Evolutionary conservation across 1,284 basidiomycete species (phyloP), one percentile per base, ranked within the genome.

Genomic region (Clitocybe nebularis): DNA sequence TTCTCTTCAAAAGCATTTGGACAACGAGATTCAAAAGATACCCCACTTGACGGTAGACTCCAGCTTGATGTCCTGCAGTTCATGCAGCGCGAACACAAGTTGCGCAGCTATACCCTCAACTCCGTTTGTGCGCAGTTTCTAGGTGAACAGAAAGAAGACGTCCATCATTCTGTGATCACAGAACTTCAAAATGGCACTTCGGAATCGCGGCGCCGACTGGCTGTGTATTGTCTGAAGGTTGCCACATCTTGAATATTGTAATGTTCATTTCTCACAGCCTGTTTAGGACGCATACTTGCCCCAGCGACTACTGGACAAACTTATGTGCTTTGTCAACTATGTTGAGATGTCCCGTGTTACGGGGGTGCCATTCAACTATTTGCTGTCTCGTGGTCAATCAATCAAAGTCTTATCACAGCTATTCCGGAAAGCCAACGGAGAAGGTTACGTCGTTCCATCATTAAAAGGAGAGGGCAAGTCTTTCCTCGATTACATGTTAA

Each of bases 241-340:
- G n/a, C n/a, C n/a, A 16, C 3, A 5, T 21, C 22, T 11, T 22
- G 16, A 19, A 41, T 34, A 28, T 32, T 17, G 24, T 33, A 26
- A 46, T 21, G 48, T 44, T 30, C 14, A 13, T 42, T 26, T 21
- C 22, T 38, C 23, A 49, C 2, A 22, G 21, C 11, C 29, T 16
- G 2, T 26, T 17, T 36, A 95, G 93, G 93, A 97, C 71, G 93
- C 94, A 1, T 97, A 97, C 60, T 79, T 97, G 11, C 94, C 93
- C 0, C 93, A 97, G 64, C 75, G 93, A 36, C 65, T 97, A 28
- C 76, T 98, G 63, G 93, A 97, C 63, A 96, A 96, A 58, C 74
- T 98, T 29, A 96, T 97, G 94, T 96, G 91, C 53, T 93, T 97
- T 57, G 84, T 97, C 61, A 97, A 97, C 61, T 96, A 95, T 58